phyloP scores from a whole-genome alignment of 305 asterid species.

The Petunia hybrid region DNA sequence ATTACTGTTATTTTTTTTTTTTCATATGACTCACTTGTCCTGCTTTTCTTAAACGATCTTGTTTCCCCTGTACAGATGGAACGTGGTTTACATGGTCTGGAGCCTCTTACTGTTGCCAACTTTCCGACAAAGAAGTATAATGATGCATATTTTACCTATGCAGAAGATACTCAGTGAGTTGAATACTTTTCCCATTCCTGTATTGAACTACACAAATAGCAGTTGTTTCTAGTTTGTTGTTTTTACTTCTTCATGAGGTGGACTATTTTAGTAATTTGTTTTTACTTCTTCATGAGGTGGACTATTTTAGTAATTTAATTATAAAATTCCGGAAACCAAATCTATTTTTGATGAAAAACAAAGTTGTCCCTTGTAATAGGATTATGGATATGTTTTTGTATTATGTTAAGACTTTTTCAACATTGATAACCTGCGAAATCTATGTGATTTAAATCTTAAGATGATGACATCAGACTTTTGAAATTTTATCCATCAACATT shows the following conservation, averaged over 20 bases:
- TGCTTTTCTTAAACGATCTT: conserved; percentile 8
- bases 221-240: neutral
- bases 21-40: neutral
- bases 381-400: neutral
- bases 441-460: neutral
- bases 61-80: conserved; percentile 61
- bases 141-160: conserved; percentile 62
- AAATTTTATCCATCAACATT: neutral
- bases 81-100: conserved; percentile 79
- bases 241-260: conserved; percentile 1
- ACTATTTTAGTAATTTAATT: neutral
- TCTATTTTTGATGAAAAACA: neutral
- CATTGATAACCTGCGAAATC: neutral
- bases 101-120: conserved; percentile 67
- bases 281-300: neutral
- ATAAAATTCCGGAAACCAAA: neutral
- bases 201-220: neutral
- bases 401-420: no score
- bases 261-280: neutral
- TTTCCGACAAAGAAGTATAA: conserved; percentile 75
- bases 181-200: neutral
- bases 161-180: conserved; percentile 78
- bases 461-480: neutral
- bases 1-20: neutral
- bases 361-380: neutral